Base-by-base conservation (phyloP, 225 moss, liverwort and hornwort genomes). In the Marchantia polymorpha region DNA sequence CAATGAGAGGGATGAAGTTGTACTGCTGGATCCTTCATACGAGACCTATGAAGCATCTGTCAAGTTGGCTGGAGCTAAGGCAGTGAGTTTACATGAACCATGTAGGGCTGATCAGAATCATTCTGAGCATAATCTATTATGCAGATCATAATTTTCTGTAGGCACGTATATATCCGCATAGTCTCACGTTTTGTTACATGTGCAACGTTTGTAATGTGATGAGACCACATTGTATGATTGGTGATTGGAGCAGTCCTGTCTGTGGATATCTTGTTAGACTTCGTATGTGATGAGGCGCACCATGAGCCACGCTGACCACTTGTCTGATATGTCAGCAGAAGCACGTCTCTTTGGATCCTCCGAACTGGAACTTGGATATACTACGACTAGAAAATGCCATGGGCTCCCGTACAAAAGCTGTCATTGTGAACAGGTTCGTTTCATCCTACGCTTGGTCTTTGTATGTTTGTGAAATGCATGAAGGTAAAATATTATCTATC, bases 41-140 rank as follows among this genome's bases (percentile, higher is more conserved):
- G 94, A 96, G 84, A 96, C 96, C 3, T 92, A 96, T 82, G 88
- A 89, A 86, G 86, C 96, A 72, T 90, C 92, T 83, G 84, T 94
- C 81, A 84, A 90, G 74, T 84, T 96, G 73, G 92, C 90, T 46
- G 92, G 96, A 81, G 96, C 94, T 73, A 90, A 82, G 73, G 87
- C 89, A 83, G 94, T 94, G 86, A 91, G 96, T 86, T 67, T 72
- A 17, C 30, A 25, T 61, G 23, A 59, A 46, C 73, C 51, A 69
- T 48, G 13, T 13, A 52, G 55, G 25, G 25, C 29, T n/a, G 5
- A 16, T 22, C 39, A 39, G 39, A 39, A 39, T 39, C 5, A 39
- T 39, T 5, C 39, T 39, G 39, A 5, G 39, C 39, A 39, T 39
- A 39, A 39, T 5, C 5, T 39, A 39, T 39, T 39, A 39, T 39